Percentiles rank a stretch among this genome's conserved stretches.
phyloP scores from a whole-genome alignment of 306 rosid species.

The Trifolium subterraneum region DNA sequence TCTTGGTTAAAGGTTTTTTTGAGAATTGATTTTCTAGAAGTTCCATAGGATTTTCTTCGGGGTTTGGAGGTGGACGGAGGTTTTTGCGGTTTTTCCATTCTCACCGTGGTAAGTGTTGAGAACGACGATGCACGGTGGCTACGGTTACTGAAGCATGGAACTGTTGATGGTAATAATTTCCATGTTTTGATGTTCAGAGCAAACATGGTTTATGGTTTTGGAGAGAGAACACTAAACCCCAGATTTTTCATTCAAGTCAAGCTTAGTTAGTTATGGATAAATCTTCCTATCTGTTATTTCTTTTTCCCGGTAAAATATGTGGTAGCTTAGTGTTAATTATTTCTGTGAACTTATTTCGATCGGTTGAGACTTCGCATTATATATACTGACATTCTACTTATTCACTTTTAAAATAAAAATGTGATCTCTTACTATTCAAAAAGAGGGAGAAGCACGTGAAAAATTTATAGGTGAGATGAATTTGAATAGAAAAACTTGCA shows the following conservation, averaged over 20 bases:
- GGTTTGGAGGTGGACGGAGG: conserved; percentile 48
- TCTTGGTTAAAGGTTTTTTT: conserved; percentile 83
- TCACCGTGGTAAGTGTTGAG: conserved; percentile 26
- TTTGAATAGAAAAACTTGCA: too few relatives aligned
- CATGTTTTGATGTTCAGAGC: conserved; percentile 36
- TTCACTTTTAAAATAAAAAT: too few relatives aligned
- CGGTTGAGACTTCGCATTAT: too few relatives aligned
- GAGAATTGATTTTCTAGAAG: conserved; percentile 73
- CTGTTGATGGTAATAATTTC: conserved; percentile 18
- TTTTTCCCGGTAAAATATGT: too few relatives aligned
- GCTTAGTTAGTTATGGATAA: conserved; percentile 1
- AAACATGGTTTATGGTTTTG: conserved; percentile 17
- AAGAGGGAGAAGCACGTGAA: too few relatives aligned
- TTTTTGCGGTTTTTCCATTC: conserved; percentile 48
- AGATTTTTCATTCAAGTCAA: not conserved
- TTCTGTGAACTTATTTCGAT: too few relatives aligned
- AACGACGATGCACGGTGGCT: conserved; percentile 30
- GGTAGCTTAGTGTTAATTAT: too few relatives aligned
- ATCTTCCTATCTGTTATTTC: not conserved
- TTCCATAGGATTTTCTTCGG: conserved; percentile 62
- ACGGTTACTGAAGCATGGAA: not conserved
- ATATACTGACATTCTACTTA: too few relatives aligned
- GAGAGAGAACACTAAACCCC: not conserved
- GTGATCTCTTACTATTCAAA: too few relatives aligned
- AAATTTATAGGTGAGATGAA: too few relatives aligned